Base-by-base conservation (phyloP, 371 early-diverging fungal species). In the Chytridiales sp. region DNA sequence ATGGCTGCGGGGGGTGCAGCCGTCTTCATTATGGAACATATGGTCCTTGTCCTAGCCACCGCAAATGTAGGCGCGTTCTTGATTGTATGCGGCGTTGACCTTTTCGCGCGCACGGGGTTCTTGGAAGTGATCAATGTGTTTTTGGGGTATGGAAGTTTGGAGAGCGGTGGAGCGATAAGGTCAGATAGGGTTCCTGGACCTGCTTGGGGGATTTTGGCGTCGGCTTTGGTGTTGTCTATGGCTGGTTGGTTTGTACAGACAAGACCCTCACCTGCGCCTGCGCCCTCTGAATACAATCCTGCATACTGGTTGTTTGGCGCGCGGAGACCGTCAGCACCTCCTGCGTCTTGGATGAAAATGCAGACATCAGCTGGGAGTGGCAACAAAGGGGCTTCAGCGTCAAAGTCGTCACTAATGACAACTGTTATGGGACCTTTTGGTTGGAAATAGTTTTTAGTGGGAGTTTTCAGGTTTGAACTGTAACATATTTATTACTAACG, bases 41-140 rank as follows among this genome's bases (percentile, higher is more conserved):
- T 76, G 26, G 68, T 74, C 19, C 75, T 84, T 44, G 85, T 83
- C 4, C 34, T 85, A 2, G 80, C 81, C 31, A 78, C 89, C 0
- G 73, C 87, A 0, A 68, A 86, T 17, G 77, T 81, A 31, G 90
- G 90, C 4, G 77, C 87, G 0, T 87, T 84, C 62, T 68, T 83
- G 8, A 68, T 88, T 48, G 80, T 86, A 51, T 70, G 84, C 46
- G 90, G 89, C 6, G 64, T 89, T 27, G 90, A 91, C 70, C 72
- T 86, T 57, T 89, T 82, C 64, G 84, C 82, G 2, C 80, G 84
- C 39, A 89, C 89, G 0, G 91, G 90, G 0, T 88, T 88, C 68
- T 64, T 49, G 0, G 62, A 64, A 46, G 60, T 48, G 5, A 11
- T 63, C 24, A 15, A 49, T 9, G 3, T 4, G 35, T 43, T 44